A percentile compares a stretch with the other conserved stretches of the same genome.
These are phyloP conservation scores for Tolypocladium ovalisporum DNA, from an alignment of 2,329 filamentous ascomycete species.

Conservation along the genomic window DNA sequence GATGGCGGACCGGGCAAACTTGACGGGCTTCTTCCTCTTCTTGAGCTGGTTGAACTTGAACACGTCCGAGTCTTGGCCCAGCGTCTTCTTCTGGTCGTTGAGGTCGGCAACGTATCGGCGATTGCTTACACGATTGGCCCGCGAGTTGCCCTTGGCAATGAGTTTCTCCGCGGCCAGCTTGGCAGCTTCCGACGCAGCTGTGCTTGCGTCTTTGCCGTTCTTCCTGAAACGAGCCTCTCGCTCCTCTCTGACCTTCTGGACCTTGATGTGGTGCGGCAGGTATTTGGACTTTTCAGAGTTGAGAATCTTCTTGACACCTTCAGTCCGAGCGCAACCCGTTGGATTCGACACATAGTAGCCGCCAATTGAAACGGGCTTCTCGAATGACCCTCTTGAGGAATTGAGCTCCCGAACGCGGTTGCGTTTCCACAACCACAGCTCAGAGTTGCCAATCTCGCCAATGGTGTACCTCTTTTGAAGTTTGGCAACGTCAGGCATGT, in stretches of 20 bases:
- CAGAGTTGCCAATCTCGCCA: conserved; percentile 35
- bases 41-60: conserved; percentile 98
- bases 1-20: conserved; percentile 93
- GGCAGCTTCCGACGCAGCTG: conserved; percentile 57
- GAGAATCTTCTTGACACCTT: conserved; percentile 89
- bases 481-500: conserved; percentile 37
- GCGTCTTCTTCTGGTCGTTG: conserved; percentile 83
- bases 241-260: conserved; percentile 83
- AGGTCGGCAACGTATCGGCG: conserved; percentile 89
- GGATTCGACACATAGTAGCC: conserved; percentile 75
- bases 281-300: conserved; percentile 98
- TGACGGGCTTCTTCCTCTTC: conserved; percentile 98
- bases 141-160: conserved; percentile 77
- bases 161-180: conserved; percentile 70
- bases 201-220: conserved; percentile 54
- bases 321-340: conserved; percentile 80
- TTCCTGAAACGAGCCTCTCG: conserved; percentile 65
- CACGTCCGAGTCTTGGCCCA: conserved; percentile 76
- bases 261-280: conserved; percentile 91
- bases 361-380: conserved; percentile 34
- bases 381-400: conserved; percentile 15
- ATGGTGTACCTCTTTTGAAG: conserved; percentile 36
- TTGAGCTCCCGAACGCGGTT: conserved; percentile 47
- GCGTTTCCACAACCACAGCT: conserved; percentile 46
- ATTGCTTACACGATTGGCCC: conserved; percentile 91